Evolutionary conservation across 331 rosid species (phyloP).

Genomic region (Pyrus hybrid): DNA sequence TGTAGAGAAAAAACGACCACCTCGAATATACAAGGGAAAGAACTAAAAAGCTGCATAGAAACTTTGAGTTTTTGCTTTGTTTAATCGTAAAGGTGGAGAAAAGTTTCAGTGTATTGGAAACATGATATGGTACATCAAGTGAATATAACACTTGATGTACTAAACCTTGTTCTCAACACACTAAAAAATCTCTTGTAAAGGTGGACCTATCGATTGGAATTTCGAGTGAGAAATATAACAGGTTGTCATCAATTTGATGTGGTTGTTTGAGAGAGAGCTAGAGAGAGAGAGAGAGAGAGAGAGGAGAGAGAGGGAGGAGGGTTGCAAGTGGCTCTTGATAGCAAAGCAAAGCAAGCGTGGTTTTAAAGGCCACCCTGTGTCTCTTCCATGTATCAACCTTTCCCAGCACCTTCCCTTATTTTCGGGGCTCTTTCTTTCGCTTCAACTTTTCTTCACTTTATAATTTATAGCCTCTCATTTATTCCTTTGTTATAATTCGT

Average conservation of each 20-base stretch:
- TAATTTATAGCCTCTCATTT: background rate
- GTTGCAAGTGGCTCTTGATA: slow-evolving; percentile 21
- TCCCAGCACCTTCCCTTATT: slow-evolving; percentile 48
- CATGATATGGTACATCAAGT: too few species aligned
- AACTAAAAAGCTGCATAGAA: background rate
- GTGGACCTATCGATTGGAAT: slow-evolving; percentile 1
- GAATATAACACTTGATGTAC: too few species aligned
- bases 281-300: background rate
- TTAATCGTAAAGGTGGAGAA: background rate
- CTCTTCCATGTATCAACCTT: slow-evolving; percentile 53
- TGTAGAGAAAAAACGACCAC: background rate
- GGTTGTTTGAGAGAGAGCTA: slow-evolving; percentile 23
- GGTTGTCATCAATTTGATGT: too few species aligned
- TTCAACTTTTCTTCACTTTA: background rate
- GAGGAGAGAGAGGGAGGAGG: background rate
- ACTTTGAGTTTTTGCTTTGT: background rate
- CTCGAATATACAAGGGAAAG: background rate
- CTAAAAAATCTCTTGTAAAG: background rate
- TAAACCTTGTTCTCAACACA: fast-evolving
- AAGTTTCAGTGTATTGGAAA: too few species aligned
- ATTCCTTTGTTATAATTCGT: too few species aligned
- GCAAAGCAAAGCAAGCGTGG: slow-evolving; percentile 63
- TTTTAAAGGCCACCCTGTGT: slow-evolving; percentile 40
- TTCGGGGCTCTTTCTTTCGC: slow-evolving; percentile 19
- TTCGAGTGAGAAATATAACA: slow-evolving; percentile 11